phyloP scores from a whole-genome alignment of 148 eudicot species.

The Rhododendron simsii region DNA sequence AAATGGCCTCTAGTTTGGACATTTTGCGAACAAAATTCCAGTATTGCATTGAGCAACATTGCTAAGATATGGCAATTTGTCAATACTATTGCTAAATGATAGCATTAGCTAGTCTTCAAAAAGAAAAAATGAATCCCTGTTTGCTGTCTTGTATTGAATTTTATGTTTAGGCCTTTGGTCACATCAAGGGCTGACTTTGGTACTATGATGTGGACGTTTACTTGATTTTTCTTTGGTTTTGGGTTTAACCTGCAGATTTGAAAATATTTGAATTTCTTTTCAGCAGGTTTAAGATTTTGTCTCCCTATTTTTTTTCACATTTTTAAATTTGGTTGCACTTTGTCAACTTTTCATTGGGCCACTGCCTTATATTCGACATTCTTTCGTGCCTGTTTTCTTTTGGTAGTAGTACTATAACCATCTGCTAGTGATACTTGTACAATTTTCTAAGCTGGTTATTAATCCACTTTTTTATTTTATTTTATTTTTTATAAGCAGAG shows the following conservation, averaged over 20 bases:
- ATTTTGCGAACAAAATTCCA: background rate
- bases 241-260: background rate
- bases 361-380: background rate
- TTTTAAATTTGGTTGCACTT: background rate
- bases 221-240: background rate
- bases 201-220: background rate
- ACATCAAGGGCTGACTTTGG: background rate
- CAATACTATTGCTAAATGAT: background rate
- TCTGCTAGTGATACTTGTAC: background rate
- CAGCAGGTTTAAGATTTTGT: background rate
- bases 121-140: background rate
- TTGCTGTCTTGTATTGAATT: background rate
- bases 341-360: background rate
- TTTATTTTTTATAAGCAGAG: conserved; percentile 39
- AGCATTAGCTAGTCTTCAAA: background rate
- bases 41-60: background rate
- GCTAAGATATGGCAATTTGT: background rate
- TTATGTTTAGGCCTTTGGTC: background rate
- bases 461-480: background rate
- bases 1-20: background rate
- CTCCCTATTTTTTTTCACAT: background rate
- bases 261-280: background rate
- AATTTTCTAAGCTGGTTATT: background rate
- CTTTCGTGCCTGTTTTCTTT: background rate
- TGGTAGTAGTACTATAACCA: background rate